Percentiles rank a stretch among this genome's conserved stretches.
phyloP scores from a whole-genome alignment of 2,329 filamentous ascomycete species.

The Exophiala alcalophila region DNA sequence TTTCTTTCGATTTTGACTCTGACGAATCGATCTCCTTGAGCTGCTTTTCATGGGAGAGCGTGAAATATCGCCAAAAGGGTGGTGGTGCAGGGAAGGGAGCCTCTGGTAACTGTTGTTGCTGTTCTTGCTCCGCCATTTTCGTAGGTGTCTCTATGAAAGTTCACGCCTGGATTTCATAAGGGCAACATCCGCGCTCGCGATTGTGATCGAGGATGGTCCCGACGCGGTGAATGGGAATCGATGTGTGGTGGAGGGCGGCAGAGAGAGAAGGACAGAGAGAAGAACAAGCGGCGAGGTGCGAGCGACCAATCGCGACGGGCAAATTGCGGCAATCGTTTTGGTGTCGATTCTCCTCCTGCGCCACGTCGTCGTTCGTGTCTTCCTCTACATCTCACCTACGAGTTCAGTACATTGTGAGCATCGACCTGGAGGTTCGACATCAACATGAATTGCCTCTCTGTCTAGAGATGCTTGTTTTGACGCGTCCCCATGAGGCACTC shows the following conservation, averaged over 20 bases:
- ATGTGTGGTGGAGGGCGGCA: no score
- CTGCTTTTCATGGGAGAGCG: conserved; percentile 65
- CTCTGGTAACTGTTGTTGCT: conserved; percentile 47
- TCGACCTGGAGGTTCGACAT: no score
- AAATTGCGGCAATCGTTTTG: conserved; percentile 26
- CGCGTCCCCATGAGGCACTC: conserved; percentile 11
- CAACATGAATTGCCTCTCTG: neutral
- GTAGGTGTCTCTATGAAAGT: no score
- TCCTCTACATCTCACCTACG: neutral
- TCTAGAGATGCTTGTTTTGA: neutral
- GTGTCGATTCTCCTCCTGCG: neutral
- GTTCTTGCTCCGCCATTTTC: conserved; percentile 25
- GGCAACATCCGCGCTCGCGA: no score
- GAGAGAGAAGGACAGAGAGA: neutral
- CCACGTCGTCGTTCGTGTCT: neutral
- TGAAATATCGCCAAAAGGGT: conserved; percentile 87
- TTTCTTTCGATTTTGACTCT: conserved; percentile 39
- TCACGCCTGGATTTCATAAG: no score
- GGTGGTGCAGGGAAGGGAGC: conserved; percentile 82
- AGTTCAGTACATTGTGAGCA: no score
- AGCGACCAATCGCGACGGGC: conserved; percentile 21
- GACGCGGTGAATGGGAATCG: no score
- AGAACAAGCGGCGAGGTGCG: neutral
- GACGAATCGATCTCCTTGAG: conserved; percentile 48
- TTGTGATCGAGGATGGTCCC: no score